Evolutionary conservation across 23 red algal genomes (phyloP), one percentile per base, ranked within the genome.

Genomic region (Agarophyton chilense): DNA sequence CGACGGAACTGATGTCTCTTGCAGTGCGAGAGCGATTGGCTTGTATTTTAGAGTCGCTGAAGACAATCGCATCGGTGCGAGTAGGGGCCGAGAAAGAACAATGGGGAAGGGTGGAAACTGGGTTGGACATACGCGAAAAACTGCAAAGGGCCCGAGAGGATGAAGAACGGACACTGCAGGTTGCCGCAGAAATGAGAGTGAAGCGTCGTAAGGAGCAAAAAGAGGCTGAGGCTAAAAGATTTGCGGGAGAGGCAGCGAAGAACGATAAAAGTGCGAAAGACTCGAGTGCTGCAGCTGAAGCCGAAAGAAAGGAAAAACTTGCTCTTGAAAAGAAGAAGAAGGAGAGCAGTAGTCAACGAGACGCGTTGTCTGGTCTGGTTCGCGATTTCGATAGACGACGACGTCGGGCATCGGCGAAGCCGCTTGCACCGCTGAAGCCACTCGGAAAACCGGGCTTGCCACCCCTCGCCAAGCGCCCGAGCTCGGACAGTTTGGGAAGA

Each of bases 1-100:
- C 64, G 18, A 91, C 82, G 77, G 88, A 91, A 61, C 55, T 91
- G 21, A 71, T 91, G 55, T 81, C 88, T 32, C 36, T 91, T 16
- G 88, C 88, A 19, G 88, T 91, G 18, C 57, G 65, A 56, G 76
- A 91, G 45, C 74, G 88, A 17, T 29, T 91, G 39, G 49, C 58
- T 1, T 65, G 25, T 10, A 52, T 91, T 2, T 31, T 91, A 4
- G 88, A 91, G 50, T 41, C 51, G 13, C 57, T 91, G n/a, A 66
- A 57, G 58, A 61, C 44, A 3, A 71, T 76, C 41, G 88, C 88
- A 31, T 50, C 50, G 56, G 56, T 57, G 22, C 39, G 88, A 29
- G 64, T 57, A 21, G 88, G 66, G 5, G 60, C 62, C 16, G 55
- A 67, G 18, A 81, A 82, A 57, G 47, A 82, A 24, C 45, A 71